Evolutionary conservation across 768 basidiomycete species (phyloP), one percentile per base, ranked within the genome.

Genomic region (Kwoniella europaea): DNA sequence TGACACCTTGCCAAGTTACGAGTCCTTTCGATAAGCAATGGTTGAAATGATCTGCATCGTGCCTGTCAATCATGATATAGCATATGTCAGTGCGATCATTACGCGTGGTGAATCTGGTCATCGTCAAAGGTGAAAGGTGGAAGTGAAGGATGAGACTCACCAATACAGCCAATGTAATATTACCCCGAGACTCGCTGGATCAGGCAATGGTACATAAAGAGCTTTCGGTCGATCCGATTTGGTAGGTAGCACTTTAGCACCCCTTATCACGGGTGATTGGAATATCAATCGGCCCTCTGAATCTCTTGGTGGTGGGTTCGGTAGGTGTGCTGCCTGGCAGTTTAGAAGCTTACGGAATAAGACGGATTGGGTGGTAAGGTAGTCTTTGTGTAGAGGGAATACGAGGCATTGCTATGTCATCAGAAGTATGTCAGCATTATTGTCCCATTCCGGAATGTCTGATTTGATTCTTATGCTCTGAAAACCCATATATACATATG

Each of bases 1-100:
- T 92, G 71, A 95, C 86, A 35, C 92, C 92, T 76, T 94, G 91
- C 93, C 93, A 95, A 58, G 88, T 88, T 56, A 93, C 86, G 63
- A 86, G 82, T 20, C 90, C 89, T 20, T 86, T 84, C 71, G 88
- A 87, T 13, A 96, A 88, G 53, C 88, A 89, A 24, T 88, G 86
- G 77, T 91, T 88, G 76, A 96, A 90, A 65, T 86, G 86, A 54
- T 85, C 83, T 13, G 88, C 88, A 71, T 88, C 86, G 41, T 92
- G 92, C 83, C 91, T 93, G 84, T 92, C 13, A 15, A 15, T 4
- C 42, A 12, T 20, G 18, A 22, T 18, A 24, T 9, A 18, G 4
- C 24, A 35, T 50, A 18, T 50, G 44, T 52, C 58, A 62, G 24
- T 27, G 24, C 24, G 24, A 24, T 24, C 24, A 24, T 24, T 24